Evolutionary conservation across 768 basidiomycete species (phyloP).

Genomic region (Daedaleopsis nitida): DNA sequence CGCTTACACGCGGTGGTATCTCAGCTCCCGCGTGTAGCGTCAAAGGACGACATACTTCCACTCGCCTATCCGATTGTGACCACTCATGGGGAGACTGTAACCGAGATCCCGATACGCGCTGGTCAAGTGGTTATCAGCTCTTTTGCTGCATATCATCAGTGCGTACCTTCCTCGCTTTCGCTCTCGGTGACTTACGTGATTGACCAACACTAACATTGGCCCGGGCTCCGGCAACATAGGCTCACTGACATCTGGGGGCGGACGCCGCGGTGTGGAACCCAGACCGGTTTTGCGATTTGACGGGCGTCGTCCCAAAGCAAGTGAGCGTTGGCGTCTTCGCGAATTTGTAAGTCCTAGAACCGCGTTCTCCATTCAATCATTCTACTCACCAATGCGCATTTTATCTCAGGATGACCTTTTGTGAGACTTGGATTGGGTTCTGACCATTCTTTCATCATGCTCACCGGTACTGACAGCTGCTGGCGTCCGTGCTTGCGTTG

Average conservation of each 20-base stretch:
- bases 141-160: not conserved
- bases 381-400: not conserved
- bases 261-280: not conserved
- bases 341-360: not conserved
- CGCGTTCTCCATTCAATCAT: not conserved
- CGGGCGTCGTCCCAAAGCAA: not conserved
- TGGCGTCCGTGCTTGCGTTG: slow-evolving; percentile 23
- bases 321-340: not conserved
- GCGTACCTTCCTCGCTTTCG: not conserved
- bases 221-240: not conserved
- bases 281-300: not conserved
- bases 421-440: not conserved
- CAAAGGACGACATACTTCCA: slow-evolving; percentile 24
- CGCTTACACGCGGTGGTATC: slow-evolving; percentile 21
- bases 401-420: not conserved
- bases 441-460: not conserved
- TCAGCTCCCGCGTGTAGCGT: slow-evolving; percentile 19
- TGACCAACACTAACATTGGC: no score
- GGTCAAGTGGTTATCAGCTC: not conserved
- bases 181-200: not conserved
- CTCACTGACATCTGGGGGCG: not conserved
- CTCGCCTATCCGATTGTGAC: slow-evolving; percentile 1
- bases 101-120: not conserved
- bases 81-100: not conserved
- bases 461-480: slow-evolving; percentile 1